phyloP scores from a whole-genome alignment of 2,329 filamentous ascomycete genomes.

The Kalmusia sp. region DNA sequence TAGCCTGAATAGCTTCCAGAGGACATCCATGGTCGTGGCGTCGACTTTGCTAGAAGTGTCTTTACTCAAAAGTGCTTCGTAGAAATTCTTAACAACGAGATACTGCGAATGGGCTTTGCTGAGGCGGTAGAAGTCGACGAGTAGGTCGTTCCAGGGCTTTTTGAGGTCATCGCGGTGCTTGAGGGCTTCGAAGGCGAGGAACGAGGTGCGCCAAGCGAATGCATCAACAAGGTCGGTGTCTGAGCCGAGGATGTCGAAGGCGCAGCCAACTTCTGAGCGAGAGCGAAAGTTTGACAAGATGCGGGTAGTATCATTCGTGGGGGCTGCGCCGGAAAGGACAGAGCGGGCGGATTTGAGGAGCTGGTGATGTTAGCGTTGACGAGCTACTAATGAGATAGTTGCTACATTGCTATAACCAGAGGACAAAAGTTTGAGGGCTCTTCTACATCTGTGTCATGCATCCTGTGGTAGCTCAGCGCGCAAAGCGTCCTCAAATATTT shows the following conservation, averaged over 20 bases:
- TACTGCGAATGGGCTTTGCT: slow-evolving; percentile 79
- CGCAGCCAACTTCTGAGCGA: slow-evolving; percentile 73
- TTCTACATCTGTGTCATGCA: too few relatives aligned
- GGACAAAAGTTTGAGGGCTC: too few relatives aligned
- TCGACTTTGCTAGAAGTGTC: slow-evolving; percentile 63
- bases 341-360: slow-evolving; percentile 77
- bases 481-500: too few relatives aligned
- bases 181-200: slow-evolving; percentile 76
- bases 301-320: slow-evolving; percentile 71
- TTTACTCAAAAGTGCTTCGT: slow-evolving; percentile 68
- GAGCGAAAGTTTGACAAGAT: slow-evolving; percentile 71
- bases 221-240: slow-evolving; percentile 75
- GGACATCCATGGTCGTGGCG: slow-evolving; percentile 61
- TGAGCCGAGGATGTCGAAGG: slow-evolving; percentile 75
- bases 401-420: too few relatives aligned
- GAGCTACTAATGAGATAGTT: too few relatives aligned
- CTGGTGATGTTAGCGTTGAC: slow-evolving; percentile 32
- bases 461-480: too few relatives aligned
- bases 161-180: slow-evolving; percentile 78
- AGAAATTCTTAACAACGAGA: slow-evolving; percentile 81
- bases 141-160: slow-evolving; percentile 75
- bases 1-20: slow-evolving; percentile 73
- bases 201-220: slow-evolving; percentile 77
- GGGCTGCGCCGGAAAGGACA: slow-evolving; percentile 69
- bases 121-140: slow-evolving; percentile 80